Percentiles rank a stretch among this genome's conserved stretches.
These are phyloP conservation scores for Aphanomyces astaci DNA, from an alignment of 352 stramenopile genomes.

Conservation along the genomic window DNA sequence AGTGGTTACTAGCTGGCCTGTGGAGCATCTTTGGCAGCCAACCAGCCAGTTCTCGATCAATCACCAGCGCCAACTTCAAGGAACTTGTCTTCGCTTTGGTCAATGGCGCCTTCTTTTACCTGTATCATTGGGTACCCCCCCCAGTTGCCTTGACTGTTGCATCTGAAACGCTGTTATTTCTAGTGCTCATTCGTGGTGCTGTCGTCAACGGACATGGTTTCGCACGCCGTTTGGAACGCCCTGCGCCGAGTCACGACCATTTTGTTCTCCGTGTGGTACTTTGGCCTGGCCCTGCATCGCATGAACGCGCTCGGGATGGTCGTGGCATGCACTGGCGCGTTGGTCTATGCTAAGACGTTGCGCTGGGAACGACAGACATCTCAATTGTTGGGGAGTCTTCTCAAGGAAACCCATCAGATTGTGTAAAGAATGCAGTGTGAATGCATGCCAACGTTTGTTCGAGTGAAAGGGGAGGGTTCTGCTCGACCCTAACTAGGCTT, in stretches of 20 bases:
- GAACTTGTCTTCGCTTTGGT: background rate
- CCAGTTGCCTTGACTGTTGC: background rate
- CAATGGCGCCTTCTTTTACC: constrained; percentile 18
- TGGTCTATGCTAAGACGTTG: constrained; percentile 23
- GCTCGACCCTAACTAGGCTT: no score
- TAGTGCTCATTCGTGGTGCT: constrained; percentile 29
- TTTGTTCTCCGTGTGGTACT: constrained; percentile 30
- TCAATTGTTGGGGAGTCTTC: background rate
- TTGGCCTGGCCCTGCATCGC: constrained; percentile 15
- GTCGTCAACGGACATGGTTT: constrained; percentile 23
- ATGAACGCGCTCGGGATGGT: constrained; percentile 27
- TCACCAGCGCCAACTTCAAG: background rate
- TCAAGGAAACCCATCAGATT: background rate
- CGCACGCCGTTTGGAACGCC: constrained; percentile 27
- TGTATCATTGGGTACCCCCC: background rate
- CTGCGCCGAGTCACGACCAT: constrained; percentile 27
- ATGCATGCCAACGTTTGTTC: background rate
- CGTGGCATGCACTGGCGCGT: constrained; percentile 23
- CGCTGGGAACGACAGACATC: background rate
- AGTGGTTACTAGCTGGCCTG: constrained; percentile 10
- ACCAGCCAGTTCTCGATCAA: background rate
- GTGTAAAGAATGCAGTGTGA: background rate
- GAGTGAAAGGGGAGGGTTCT: no score
- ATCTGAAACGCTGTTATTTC: background rate
- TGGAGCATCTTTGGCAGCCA: background rate